Evolutionary conservation across 192 early-diverging fungal species (phyloP).

Genomic region (Dissophora ornata): DNA sequence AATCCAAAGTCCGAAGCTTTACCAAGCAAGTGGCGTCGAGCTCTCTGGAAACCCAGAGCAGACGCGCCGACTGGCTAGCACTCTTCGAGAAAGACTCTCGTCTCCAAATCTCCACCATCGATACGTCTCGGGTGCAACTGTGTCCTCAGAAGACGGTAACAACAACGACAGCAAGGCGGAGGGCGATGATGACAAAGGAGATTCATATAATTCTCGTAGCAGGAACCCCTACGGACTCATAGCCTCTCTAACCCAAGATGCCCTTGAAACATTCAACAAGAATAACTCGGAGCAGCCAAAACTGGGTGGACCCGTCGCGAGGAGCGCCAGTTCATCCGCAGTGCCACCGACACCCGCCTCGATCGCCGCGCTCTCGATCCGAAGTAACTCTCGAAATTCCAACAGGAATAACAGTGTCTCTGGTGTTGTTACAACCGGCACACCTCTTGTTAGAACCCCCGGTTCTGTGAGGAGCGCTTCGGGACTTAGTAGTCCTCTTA

Average conservation of each 20-base stretch:
- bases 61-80: background rate
- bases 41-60: background rate
- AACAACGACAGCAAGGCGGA: too few relatives aligned
- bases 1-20: constrained; percentile 10
- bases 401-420: constrained; percentile 10
- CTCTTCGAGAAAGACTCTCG: constrained; percentile 7
- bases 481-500: constrained; percentile 6
- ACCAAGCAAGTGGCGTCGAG: too few relatives aligned
- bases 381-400: constrained; percentile 33
- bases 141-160: background rate
- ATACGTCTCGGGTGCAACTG: background rate
- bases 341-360: constrained; percentile 26
- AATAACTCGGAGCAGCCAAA: background rate
- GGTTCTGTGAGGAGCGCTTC: constrained; percentile 8
- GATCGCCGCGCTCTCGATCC: constrained; percentile 32
- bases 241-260: constrained; percentile 29
- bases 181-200: background rate
- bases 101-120: constrained; percentile 13
- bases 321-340: constrained; percentile 1
- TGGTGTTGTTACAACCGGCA: background rate
- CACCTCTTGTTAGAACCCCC: constrained; percentile 12
- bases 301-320: background rate
- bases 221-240: constrained; percentile 12
- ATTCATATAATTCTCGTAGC: background rate
- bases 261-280: constrained; percentile 30